Base-by-base conservation (phyloP, 306 rosid genomes). In the Dalbergia cochinchinensis region DNA sequence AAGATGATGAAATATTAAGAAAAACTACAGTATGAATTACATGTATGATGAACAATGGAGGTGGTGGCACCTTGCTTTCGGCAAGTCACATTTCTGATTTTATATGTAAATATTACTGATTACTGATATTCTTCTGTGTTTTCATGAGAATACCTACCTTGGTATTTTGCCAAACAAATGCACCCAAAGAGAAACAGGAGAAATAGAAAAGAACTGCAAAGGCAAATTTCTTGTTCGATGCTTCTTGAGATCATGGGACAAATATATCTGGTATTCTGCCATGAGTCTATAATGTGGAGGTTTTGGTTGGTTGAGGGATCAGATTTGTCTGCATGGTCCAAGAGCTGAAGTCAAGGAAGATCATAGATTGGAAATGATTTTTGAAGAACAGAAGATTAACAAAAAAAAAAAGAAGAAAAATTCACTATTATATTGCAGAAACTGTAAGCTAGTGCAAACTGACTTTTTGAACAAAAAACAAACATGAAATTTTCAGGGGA, bases 361-460 rank as follows among this genome's bases (percentile, higher is more conserved):
- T 80, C 44, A 80, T 74, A 68, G 74, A 74, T 69, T 73, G 65
- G 69, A 83, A 86, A 67, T 64, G 65, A 65, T 47, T 75, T 42
- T 26, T 41, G 55, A 83, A 80, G 68, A 83, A 63, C 77, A 58
- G 59, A 69, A 50, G 78, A 59, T 82, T 84, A 26, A 22, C 0
- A 22, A 22, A 22, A 22, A 22, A 22, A 22, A 22, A 0, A 22
- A 79, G 83, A 80, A 84, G 90, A 88, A 78, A 85, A 92, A 84
- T 66, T 87, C 68, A 66, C 78, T 81, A 83, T 83, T 65, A 69
- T 76, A 83, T 65, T 84, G 53, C 80, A 44, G 76, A 82, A 85
- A 77, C 75, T 68, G 76, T 65, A 14, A 73, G 76, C 81, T 80
- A 83, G 85, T 69, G 86, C 83, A 83, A 89, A 84, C 72, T 12